Percentiles rank a stretch among this genome's conserved stretches.
Conservation (phyloP, 768 basidiomycete species). For the Leccinum imitatum region DNA sequence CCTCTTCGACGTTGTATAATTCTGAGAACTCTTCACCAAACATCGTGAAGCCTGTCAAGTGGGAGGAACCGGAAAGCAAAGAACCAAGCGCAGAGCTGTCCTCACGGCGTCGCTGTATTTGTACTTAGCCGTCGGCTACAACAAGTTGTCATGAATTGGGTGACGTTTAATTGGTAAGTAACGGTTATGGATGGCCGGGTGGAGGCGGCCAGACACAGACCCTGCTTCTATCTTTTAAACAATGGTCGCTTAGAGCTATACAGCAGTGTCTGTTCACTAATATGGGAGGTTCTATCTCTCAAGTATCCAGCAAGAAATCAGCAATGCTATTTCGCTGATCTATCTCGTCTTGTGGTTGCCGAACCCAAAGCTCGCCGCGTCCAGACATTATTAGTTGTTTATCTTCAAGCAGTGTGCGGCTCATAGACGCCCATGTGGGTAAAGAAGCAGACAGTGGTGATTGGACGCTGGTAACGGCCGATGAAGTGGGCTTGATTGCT, state of each 20-base stretch:
- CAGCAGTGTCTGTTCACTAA: background rate
- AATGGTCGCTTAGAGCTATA: background rate
- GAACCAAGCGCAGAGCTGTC: background rate
- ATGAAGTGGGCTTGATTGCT: conserved; percentile 24
- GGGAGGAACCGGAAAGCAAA: background rate
- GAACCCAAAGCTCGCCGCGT: conserved; percentile 34
- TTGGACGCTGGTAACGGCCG: conserved; percentile 3
- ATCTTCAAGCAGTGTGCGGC: conserved; percentile 1
- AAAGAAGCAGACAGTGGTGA: conserved; percentile 18
- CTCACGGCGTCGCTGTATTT: conserved; percentile 21
- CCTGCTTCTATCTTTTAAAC: background rate
- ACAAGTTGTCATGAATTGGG: background rate
- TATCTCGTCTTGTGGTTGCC: conserved; percentile 28
- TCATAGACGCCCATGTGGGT: conserved; percentile 36
- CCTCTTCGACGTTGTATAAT: conserved; percentile 18
- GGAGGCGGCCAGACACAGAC: background rate
- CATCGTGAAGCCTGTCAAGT: conserved; percentile 17
- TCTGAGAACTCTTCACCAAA: conserved; percentile 29
- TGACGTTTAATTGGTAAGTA: background rate
- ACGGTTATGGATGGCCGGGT: background rate
- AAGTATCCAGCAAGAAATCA: conserved; percentile 39
- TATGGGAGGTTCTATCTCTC: conserved; percentile 2
- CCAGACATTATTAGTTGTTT: background rate
- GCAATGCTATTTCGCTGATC: conserved; percentile 41
- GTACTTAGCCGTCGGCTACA: conserved; percentile 32